Conservation (phyloP, 2,329 filamentous ascomycete genomes). For the Fusarium pseudograminearum region DNA sequence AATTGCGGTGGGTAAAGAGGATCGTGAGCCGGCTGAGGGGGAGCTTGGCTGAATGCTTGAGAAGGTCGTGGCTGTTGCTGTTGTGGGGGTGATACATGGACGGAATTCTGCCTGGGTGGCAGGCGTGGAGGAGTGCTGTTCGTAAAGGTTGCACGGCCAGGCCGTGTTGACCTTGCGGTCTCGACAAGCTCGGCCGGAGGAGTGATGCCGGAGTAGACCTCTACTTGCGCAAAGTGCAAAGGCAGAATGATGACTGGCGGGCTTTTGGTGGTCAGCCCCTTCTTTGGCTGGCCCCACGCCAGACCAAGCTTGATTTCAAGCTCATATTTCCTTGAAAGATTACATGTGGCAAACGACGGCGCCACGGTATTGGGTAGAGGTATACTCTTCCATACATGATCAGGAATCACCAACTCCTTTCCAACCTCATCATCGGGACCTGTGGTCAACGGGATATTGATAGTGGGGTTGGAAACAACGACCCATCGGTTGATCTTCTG, state of each 20-base stretch:
- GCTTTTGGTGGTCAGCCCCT: constrained; percentile 43
- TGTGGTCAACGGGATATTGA: constrained; percentile 76
- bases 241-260: constrained; percentile 84
- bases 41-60: constrained; percentile 42
- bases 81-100: constrained; percentile 29
- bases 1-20: constrained; percentile 71
- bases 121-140: constrained; percentile 51
- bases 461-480: constrained; percentile 76
- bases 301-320: constrained; percentile 85
- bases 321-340: constrained; percentile 84
- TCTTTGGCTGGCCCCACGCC: constrained; percentile 73
- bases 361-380: constrained; percentile 86
- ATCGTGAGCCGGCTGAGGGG: constrained; percentile 55
- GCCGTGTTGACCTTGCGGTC: constrained; percentile 58
- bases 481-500: constrained; percentile 81
- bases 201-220: constrained; percentile 88
- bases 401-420: constrained; percentile 76
- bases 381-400: constrained; percentile 77
- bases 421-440: constrained; percentile 67
- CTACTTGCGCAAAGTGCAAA: constrained; percentile 77
- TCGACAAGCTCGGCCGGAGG: constrained; percentile 82
- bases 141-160: constrained; percentile 54
- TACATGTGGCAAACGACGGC: constrained; percentile 89
- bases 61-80: constrained; percentile 40
- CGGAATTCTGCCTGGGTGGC: constrained; percentile 52